phyloP scores from a whole-genome alignment of 331 rosid genomes.

The Rhamnella rubrinervis region DNA sequence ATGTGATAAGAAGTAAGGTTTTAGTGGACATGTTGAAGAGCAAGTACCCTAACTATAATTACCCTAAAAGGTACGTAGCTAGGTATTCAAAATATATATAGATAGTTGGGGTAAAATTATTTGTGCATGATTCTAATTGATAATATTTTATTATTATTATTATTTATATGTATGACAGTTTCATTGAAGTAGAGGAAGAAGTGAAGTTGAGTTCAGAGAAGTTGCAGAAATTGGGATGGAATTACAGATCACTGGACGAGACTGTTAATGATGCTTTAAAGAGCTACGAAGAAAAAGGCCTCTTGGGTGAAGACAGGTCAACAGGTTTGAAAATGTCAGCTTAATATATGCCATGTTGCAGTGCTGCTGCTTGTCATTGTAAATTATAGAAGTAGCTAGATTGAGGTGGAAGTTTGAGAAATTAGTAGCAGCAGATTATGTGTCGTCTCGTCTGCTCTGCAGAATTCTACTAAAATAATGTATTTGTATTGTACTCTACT shows the following conservation, averaged over 20 bases:
- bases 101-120: too few species aligned
- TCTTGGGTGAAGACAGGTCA: background rate
- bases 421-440: too few species aligned
- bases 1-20: background rate
- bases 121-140: too few species aligned
- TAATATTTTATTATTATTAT: too few species aligned
- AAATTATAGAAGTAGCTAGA: too few species aligned
- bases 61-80: slow-evolving; percentile 2
- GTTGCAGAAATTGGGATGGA: slow-evolving; percentile 15
- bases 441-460: too few species aligned
- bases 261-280: background rate
- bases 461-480: too few species aligned
- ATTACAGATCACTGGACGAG: background rate
- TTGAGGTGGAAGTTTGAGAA: too few species aligned
- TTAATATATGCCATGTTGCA: too few species aligned
- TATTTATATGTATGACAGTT: background rate
- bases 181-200: slow-evolving; percentile 7
- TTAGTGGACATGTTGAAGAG: slow-evolving; percentile 5
- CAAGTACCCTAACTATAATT: slow-evolving; percentile 8
- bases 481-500: too few species aligned
- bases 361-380: too few species aligned
- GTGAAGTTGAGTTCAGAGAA: slow-evolving; percentile 14
- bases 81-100: background rate
- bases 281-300: background rate
- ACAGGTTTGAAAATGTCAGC: background rate